Percentiles rank a stretch among this genome's conserved stretches.
These are phyloP conservation scores for Botryosphaeria dothidea DNA, from an alignment of 2,329 filamentous ascomycete species.

Conservation along the genomic window DNA sequence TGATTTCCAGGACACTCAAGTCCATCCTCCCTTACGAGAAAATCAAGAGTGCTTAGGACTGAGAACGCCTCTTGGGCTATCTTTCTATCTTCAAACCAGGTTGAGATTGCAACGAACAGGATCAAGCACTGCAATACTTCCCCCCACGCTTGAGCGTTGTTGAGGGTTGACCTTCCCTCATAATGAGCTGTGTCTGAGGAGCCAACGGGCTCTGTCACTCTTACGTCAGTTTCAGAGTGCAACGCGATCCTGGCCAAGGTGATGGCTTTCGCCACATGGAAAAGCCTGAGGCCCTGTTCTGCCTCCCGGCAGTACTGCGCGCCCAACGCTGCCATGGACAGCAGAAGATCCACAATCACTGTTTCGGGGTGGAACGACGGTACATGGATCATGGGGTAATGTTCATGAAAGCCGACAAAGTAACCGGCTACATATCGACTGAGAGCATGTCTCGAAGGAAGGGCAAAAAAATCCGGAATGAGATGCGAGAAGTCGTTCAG, in stretches of 20 bases:
- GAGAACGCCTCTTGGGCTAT: not conserved
- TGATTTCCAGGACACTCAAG: not conserved
- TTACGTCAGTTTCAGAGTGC: no score
- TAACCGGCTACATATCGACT: not conserved
- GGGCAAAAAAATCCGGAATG: not conserved
- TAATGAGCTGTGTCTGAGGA: no score
- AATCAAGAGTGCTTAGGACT: not conserved
- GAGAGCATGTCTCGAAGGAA: not conserved
- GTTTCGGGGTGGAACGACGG: not conserved
- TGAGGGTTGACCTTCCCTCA: no score
- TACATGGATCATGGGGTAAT: not conserved
- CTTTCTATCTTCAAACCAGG: not conserved
- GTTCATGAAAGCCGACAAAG: not conserved
- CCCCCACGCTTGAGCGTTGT: not conserved
- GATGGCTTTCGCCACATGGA: not conserved
- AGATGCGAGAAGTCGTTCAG: not conserved
- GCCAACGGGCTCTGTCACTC: no score
- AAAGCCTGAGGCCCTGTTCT: not conserved
- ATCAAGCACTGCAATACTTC: not conserved
- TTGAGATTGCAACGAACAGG: not conserved
- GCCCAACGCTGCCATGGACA: not conserved
- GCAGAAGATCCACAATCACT: not conserved
- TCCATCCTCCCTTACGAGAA: not conserved
- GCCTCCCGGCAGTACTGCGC: not conserved
- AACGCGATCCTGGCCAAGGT: not conserved